Conservation (phyloP, 2,329 filamentous ascomycete species). For the Epichloe amarillans region DNA sequence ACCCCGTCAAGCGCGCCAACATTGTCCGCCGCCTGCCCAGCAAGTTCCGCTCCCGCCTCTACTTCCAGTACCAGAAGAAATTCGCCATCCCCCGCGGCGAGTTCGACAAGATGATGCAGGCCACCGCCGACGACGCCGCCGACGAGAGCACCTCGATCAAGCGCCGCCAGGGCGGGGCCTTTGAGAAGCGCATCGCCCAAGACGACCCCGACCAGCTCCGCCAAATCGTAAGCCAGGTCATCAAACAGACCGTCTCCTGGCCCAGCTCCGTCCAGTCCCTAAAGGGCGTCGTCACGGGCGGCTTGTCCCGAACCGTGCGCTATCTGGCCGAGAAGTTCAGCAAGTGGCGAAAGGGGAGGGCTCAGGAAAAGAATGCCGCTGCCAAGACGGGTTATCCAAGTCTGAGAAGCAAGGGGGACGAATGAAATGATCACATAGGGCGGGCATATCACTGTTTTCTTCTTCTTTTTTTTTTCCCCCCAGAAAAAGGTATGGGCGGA, state of each 20-base stretch:
- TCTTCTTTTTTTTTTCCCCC: too few species aligned
- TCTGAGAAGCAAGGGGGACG: neutral
- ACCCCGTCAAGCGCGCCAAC: constrained; percentile 77
- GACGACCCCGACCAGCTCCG: constrained; percentile 55
- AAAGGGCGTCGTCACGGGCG: constrained; percentile 73
- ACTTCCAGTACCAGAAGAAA: constrained; percentile 89
- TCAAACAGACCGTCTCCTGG: constrained; percentile 84
- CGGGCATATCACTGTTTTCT: neutral
- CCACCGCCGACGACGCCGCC: constrained; percentile 62
- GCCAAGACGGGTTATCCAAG: constrained; percentile 7
- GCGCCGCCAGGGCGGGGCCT: constrained; percentile 64
- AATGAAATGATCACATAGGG: neutral
- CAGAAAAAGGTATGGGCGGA: too few species aligned
- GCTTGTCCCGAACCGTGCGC: constrained; percentile 51
- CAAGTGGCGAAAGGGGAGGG: constrained; percentile 42
- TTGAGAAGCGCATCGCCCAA: constrained; percentile 71
- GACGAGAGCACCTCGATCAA: constrained; percentile 52
- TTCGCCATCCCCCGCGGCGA: constrained; percentile 68
- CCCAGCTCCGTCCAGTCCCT: constrained; percentile 77
- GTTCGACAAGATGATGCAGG: constrained; percentile 73
- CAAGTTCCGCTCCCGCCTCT: constrained; percentile 75
- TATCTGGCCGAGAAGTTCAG: constrained; percentile 74
- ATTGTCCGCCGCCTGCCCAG: constrained; percentile 89
- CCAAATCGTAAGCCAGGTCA: constrained; percentile 57
- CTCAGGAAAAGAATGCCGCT: constrained; percentile 10